Evolutionary conservation across 2,329 filamentous ascomycete genomes (phyloP).

Genomic region (Talaromyces sp.): DNA sequence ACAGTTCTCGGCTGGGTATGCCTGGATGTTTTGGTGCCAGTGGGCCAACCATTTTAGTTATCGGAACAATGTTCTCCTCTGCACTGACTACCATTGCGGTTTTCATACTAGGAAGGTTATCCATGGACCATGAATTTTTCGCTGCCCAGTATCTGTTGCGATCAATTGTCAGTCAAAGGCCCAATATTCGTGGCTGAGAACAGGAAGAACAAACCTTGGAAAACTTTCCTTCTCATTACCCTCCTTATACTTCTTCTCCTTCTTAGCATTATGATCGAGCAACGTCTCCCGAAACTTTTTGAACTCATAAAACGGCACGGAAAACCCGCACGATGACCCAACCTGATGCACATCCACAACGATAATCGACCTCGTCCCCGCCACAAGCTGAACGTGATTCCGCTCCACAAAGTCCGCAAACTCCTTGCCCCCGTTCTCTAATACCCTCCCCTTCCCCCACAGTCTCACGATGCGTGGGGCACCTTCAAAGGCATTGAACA

Average conservation of each 20-base stretch:
- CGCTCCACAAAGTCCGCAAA: conserved; percentile 18
- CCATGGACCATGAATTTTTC: conserved; percentile 20
- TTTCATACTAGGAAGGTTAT: conserved; percentile 16
- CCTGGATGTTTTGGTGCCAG: conserved; percentile 14
- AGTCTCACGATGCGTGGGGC: conserved; percentile 19
- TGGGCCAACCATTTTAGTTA: conserved; percentile 19
- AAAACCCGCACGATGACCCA: conserved; percentile 20
- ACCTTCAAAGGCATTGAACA: conserved; percentile 21
- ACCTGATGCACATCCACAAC: conserved; percentile 20
- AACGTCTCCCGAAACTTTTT: conserved; percentile 16
- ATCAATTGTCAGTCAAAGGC: background rate
- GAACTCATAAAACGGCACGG: conserved; percentile 19
- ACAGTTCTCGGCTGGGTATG: background rate
- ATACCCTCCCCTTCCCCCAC: conserved; percentile 18
- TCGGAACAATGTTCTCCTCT: conserved; percentile 17
- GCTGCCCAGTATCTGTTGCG: conserved; percentile 16
- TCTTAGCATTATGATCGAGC: conserved; percentile 5
- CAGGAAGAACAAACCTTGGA: conserved; percentile 12
- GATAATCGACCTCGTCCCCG: conserved; percentile 19
- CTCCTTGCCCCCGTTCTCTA: conserved; percentile 8
- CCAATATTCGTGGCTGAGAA: background rate
- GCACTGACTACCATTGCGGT: conserved; percentile 8
- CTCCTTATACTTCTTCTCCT: conserved; percentile 15
- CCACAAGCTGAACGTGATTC: conserved; percentile 4
- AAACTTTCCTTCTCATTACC: conserved; percentile 20